Conservation (phyloP, 2,329 filamentous ascomycete genomes). For the Fusarium chlamydosporum region DNA sequence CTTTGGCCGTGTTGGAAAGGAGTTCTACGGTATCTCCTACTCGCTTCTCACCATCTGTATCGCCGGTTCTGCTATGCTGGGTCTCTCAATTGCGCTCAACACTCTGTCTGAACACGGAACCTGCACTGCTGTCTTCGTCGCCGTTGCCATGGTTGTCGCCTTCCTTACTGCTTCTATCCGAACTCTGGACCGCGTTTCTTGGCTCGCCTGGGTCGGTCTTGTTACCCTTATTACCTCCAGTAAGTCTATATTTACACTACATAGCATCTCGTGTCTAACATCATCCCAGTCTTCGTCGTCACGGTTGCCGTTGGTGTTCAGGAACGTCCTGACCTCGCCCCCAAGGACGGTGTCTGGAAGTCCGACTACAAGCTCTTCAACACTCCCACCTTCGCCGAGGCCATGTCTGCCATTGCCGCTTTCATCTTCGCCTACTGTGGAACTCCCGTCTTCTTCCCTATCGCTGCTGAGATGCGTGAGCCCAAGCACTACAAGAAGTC, state of each 20-base stretch:
- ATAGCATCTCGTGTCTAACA: background rate
- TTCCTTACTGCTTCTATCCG: slow-evolving; percentile 53
- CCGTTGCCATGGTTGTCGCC: slow-evolving; percentile 52
- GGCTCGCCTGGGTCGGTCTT: slow-evolving; percentile 53
- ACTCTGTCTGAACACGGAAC: slow-evolving; percentile 56
- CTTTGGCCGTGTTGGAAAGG: slow-evolving; percentile 62
- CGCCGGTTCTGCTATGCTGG: slow-evolving; percentile 43
- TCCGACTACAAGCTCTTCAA: slow-evolving; percentile 54
- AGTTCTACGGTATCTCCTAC: slow-evolving; percentile 57
- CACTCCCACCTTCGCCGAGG: slow-evolving; percentile 53
- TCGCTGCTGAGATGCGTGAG: slow-evolving; percentile 55
- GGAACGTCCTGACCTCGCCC: slow-evolving; percentile 41
- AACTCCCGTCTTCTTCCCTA: slow-evolving; percentile 55
- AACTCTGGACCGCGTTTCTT: slow-evolving; percentile 53
- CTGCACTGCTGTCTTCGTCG: slow-evolving; percentile 59
- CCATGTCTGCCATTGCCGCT: slow-evolving; percentile 52
- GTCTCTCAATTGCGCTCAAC: slow-evolving; percentile 59
- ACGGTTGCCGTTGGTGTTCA: slow-evolving; percentile 45
- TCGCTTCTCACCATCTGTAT: slow-evolving; percentile 54
- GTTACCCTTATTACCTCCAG: slow-evolving; percentile 38
- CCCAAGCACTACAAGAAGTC: slow-evolving; percentile 50
- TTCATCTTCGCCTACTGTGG: slow-evolving; percentile 58
- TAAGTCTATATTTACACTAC: background rate
- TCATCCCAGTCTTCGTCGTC: slow-evolving; percentile 28
- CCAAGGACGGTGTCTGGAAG: slow-evolving; percentile 45